Conservation (phyloP, 2,329 filamentous ascomycete species). For the Blumeriella jaapii region DNA sequence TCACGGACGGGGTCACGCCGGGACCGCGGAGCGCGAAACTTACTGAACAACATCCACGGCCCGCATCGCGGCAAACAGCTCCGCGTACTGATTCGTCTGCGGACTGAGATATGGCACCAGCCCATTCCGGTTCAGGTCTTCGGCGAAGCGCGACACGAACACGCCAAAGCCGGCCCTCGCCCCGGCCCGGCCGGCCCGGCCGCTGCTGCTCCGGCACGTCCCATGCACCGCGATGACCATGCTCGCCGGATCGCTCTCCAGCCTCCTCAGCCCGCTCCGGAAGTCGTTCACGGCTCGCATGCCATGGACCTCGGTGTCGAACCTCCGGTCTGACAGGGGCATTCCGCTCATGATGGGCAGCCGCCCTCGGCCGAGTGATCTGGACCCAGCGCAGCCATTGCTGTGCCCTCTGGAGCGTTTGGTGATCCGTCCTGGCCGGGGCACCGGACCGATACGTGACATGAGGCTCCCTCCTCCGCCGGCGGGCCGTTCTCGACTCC, state of each 20-base stretch:
- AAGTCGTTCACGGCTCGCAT: slow-evolving; percentile 2
- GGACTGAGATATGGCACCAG: slow-evolving; percentile 3
- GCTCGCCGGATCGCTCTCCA: slow-evolving; percentile 7
- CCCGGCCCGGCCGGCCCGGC: slow-evolving; percentile 1
- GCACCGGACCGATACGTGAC: neutral
- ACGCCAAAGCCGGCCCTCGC: slow-evolving; percentile 7
- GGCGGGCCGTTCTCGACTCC: neutral
- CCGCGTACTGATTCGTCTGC: slow-evolving; percentile 10
- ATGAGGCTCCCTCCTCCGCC: neutral
- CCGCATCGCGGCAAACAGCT: slow-evolving; percentile 8
- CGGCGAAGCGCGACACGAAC: slow-evolving; percentile 6
- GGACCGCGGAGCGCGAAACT: neutral
- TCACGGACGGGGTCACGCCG: no score
- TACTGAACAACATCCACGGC: slow-evolving; percentile 10
- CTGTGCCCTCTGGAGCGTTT: neutral
- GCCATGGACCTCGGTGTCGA: slow-evolving; percentile 6
- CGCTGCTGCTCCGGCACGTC: neutral
- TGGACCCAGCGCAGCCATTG: neutral
- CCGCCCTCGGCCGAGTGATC: neutral
- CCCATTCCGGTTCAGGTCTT: slow-evolving; percentile 6
- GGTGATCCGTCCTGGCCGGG: neutral
- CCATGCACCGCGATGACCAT: slow-evolving; percentile 11
- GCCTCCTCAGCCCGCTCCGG: slow-evolving; percentile 6
- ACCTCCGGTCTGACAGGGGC: slow-evolving; percentile 36
- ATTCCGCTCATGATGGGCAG: neutral